phyloP scores from a whole-genome alignment of 129 eudicot genomes.

The Saussurea involucrata region DNA sequence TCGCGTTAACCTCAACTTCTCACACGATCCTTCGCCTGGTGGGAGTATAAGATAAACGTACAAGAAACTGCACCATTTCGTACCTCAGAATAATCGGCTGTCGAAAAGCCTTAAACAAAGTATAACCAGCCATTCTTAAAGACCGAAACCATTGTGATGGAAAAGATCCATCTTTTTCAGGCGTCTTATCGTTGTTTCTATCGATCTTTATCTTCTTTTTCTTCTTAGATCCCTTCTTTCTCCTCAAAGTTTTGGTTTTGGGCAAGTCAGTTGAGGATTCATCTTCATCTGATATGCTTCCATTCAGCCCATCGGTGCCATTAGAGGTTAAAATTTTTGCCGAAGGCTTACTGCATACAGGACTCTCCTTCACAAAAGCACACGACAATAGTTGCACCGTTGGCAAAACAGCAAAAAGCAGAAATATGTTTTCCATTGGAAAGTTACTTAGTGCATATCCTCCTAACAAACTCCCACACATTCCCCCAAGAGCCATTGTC shows the following conservation, averaged over 20 bases:
- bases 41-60: not conserved
- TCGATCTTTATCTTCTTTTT: slow-evolving; percentile 30
- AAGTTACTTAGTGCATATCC: slow-evolving; percentile 68
- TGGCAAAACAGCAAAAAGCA: slow-evolving; percentile 71
- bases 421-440: slow-evolving; percentile 60
- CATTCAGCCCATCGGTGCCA: slow-evolving; percentile 33
- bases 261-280: slow-evolving; percentile 30
- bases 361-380: slow-evolving; percentile 60
- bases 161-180: slow-evolving; percentile 46
- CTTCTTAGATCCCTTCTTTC: slow-evolving; percentile 62
- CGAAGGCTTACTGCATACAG: slow-evolving; percentile 26
- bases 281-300: slow-evolving; percentile 35
- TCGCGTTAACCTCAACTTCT: too few species aligned
- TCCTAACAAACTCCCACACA: slow-evolving; percentile 88
- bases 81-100: slow-evolving; percentile 93
- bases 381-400: slow-evolving; percentile 75
- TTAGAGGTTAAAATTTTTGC: slow-evolving; percentile 34
- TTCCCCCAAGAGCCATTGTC: slow-evolving; percentile 98
- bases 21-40: too few species aligned
- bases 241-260: slow-evolving; percentile 37
- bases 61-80: not conserved
- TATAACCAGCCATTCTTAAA: slow-evolving; percentile 57
- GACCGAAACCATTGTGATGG: slow-evolving; percentile 51
- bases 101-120: slow-evolving; percentile 73
- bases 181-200: slow-evolving; percentile 18